Conservation (phyloP, 2,329 filamentous ascomycete genomes). For the Ascochyta clinopodiicola region DNA sequence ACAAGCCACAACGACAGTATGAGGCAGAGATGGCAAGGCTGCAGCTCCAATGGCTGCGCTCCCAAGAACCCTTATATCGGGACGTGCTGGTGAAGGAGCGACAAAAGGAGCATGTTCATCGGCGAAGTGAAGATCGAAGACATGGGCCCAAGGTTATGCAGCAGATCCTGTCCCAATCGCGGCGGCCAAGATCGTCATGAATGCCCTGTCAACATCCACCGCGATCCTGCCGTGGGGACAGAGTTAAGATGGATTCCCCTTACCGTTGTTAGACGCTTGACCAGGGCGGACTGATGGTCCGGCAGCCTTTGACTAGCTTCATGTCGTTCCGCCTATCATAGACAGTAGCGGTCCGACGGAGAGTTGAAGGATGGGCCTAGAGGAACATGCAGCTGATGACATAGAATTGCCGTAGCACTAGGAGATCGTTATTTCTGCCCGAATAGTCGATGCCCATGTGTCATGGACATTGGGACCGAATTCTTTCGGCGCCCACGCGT, state of each 20-base stretch:
- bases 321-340: constrained; percentile 2
- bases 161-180: constrained; percentile 7
- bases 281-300: constrained; percentile 7
- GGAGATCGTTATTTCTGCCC: constrained; percentile 15
- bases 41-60: constrained; percentile 4
- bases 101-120: constrained; percentile 13
- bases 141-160: background rate
- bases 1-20: constrained; percentile 10
- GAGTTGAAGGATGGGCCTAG: constrained; percentile 1
- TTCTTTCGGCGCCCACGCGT: background rate
- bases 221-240: constrained; percentile 12
- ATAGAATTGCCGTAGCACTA: background rate
- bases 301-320: constrained; percentile 7
- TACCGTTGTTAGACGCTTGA: constrained; percentile 13
- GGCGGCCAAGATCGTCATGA: constrained; percentile 9
- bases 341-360: background rate
- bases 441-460: background rate
- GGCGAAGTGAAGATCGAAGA: constrained; percentile 3
- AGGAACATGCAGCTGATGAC: constrained; percentile 2
- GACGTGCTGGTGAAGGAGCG: background rate
- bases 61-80: constrained; percentile 16
- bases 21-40: constrained; percentile 10
- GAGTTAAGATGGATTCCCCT: constrained; percentile 5
- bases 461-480: background rate
- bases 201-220: constrained; percentile 1